Evolutionary conservation across 257 asterid genomes (phyloP), one percentile per base, ranked within the genome.

Genomic region (Nicotiana attenuata): DNA sequence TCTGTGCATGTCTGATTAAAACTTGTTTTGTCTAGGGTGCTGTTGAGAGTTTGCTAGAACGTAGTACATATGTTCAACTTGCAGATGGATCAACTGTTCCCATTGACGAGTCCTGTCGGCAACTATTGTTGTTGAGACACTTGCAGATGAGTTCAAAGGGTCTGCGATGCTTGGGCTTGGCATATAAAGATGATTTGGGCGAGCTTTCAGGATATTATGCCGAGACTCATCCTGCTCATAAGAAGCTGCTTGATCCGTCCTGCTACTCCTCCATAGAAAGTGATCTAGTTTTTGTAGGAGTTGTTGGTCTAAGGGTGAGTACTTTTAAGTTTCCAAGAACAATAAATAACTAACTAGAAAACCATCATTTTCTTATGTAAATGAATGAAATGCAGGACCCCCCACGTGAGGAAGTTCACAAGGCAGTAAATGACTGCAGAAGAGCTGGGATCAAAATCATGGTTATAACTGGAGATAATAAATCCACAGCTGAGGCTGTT

Each of bases 401-500:
- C 82, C 99, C 99, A 45, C 98, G 97, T 7, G 94, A 91, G 82
- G 99, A 93, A 90, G 97, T 95, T 86, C 85, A 79, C 67, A 85
- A 59, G 81, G 97, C 99, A 75, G 84, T 95, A 26, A 92, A 92
- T 69, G 97, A 90, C 57, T 95, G 99, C 82, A 87, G 91, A 80
- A 91, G 83, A 83, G 99, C 99, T 15, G 98, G 99, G 80, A 95
- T 95, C 67, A 86, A 87, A 65, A 97, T 95, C 14, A 90, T 93
- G 92, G 99, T 95, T 80, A 93, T 95, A 85, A 95, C 99, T 5
- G 99, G 99, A 60, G 99, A 95, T 87, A 93, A 95, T 82, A 95
- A 95, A 89, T 90, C 92, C 63, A 95, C 99, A n/a, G 98, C 98
- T 9, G 99, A 95, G 86, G 95, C 98, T 26, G 91, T 95, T 61